phyloP scores from a whole-genome alignment of 2,329 filamentous ascomycete genomes.

The Amauroascus verrucosus region DNA sequence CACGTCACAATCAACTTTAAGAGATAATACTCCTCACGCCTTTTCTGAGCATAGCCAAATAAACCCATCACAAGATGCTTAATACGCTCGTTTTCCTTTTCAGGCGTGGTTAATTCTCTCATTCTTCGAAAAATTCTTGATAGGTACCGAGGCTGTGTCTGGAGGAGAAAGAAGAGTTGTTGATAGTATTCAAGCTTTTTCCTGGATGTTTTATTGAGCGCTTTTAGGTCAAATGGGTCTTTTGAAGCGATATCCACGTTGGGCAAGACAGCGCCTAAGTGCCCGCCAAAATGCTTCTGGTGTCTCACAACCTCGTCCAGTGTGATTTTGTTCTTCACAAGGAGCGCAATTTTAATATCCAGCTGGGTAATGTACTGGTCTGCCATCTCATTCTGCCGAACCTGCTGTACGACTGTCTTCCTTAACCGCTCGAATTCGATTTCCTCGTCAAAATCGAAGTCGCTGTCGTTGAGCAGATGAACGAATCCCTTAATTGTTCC shows the following conservation, averaged over 20 bases:
- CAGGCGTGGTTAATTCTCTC: conserved; percentile 70
- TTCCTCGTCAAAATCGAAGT: conserved; percentile 98
- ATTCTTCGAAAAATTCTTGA: conserved; percentile 76
- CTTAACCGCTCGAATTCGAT: conserved; percentile 90
- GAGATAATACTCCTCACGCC: conserved; percentile 91
- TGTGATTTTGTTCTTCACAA: conserved; percentile 99
- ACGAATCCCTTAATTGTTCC: conserved; percentile 97
- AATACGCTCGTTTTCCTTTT: conserved; percentile 86
- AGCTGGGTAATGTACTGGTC: conserved; percentile 98
- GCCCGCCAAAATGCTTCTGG: conserved; percentile 89
- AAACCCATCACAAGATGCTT: conserved; percentile 92
- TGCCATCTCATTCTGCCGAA: conserved; percentile 90
- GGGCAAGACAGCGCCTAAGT: conserved; percentile 71
- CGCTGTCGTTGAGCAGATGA: conserved; percentile 92
- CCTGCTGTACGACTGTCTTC: conserved; percentile 94
- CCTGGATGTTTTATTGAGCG: conserved; percentile 89
- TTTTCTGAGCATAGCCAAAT: conserved; percentile 94
- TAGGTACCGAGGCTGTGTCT: conserved; percentile 92
- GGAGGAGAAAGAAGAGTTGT: conserved; percentile 91
- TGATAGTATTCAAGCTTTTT: conserved; percentile 96
- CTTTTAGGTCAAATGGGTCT: conserved; percentile 93
- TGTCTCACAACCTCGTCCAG: conserved; percentile 95
- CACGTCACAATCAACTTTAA: conserved; percentile 77
- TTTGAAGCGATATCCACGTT: conserved; percentile 81
- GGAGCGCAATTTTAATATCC: conserved; percentile 94